Percentiles rank a stretch among this genome's conserved stretches.
phyloP scores from a whole-genome alignment of 768 basidiomycete genomes.

The Lactarius sanguifluus region DNA sequence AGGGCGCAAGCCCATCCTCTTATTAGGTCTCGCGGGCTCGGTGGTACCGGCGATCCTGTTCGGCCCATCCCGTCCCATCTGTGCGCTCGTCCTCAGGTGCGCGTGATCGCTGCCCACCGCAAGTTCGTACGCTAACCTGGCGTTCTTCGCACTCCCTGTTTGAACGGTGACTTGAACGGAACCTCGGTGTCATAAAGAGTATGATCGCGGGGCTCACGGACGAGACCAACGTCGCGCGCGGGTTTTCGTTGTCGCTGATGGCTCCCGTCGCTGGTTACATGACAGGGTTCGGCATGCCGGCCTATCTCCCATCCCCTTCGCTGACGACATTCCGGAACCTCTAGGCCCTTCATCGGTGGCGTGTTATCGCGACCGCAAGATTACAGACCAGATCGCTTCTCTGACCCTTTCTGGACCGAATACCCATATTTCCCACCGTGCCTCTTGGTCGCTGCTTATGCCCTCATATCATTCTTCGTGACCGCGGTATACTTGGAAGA shows the following conservation, averaged over 20 bases:
- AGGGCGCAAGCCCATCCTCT: constrained; percentile 49
- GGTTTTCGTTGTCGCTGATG: constrained; percentile 39
- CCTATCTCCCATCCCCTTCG: not conserved
- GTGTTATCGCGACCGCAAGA: constrained; percentile 33
- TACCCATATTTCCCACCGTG: constrained; percentile 35
- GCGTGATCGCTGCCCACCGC: not conserved
- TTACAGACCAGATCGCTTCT: constrained; percentile 28
- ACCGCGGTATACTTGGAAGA: constrained; percentile 21
- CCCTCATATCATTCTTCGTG: constrained; percentile 16
- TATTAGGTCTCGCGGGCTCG: constrained; percentile 39
- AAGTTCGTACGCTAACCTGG: not conserved
- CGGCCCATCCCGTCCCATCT: constrained; percentile 40
- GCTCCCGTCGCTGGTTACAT: constrained; percentile 24
- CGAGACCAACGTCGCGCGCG: constrained; percentile 52
- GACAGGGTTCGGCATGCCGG: constrained; percentile 11
- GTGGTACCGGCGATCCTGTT: constrained; percentile 38
- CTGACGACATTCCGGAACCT: not conserved
- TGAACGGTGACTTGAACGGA: constrained; percentile 22
- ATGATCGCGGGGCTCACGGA: constrained; percentile 68
- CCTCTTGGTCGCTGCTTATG: constrained; percentile 13
- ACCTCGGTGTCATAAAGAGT: constrained; percentile 64
- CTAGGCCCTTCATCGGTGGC: constrained; percentile 31
- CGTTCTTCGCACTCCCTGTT: constrained; percentile 9
- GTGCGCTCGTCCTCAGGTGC: constrained; percentile 34
- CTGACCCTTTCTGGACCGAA: constrained; percentile 30